Evolutionary conservation across 352 stramenopile species (phyloP), one percentile per base, ranked within the genome.

Genomic region (Phytopythium kandeliae): DNA sequence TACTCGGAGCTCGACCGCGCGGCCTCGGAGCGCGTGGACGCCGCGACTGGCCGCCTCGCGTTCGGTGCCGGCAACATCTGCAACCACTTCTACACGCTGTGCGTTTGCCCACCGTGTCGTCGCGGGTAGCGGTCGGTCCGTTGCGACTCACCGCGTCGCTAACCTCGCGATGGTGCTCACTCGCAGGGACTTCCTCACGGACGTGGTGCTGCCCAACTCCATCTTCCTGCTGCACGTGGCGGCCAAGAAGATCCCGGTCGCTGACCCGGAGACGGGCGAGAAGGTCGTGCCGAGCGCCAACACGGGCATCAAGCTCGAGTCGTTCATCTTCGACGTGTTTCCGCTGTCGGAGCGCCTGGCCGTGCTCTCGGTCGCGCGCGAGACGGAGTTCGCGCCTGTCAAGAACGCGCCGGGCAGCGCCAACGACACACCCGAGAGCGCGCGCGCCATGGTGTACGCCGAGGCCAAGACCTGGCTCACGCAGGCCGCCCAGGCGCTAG

Each of bases 311-410:
- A 99, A 99, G 69, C 69, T 99, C 17, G 97, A 99, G 67, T 85
- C 87, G 7, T 99, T 99, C 66, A 99, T 99, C 59, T 99, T 99
- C 66, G 97, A 99, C 71, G 94, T 98, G 5, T 99, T 99, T 61
- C 89, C 92, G 36, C 73, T 98, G 1, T 96, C 94, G 9, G 67
- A 82, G 37, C 77, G 65, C 17, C 98, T 99, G 89, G 94, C 88
- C 0, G 81, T 99, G 33, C 78, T 98, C 15, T 94, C 97, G 38
- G 93, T 98, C 2, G 55, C 74, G 11, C 84, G 96, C 17, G 80
- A 89, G 26, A 87, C 95, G 7, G 95, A 99, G 63, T 98, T 98
- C 60, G 77, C 86, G 4, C 89, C 90, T 0, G 89, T 98, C 1
- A 98, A 98, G 57, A 97, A 98, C 63, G 75, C 86, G 9, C 72